Evolutionary conservation across 2,329 filamentous ascomycete species (phyloP), one percentile per base, ranked within the genome.

Genomic region (Amphichorda felina): DNA sequence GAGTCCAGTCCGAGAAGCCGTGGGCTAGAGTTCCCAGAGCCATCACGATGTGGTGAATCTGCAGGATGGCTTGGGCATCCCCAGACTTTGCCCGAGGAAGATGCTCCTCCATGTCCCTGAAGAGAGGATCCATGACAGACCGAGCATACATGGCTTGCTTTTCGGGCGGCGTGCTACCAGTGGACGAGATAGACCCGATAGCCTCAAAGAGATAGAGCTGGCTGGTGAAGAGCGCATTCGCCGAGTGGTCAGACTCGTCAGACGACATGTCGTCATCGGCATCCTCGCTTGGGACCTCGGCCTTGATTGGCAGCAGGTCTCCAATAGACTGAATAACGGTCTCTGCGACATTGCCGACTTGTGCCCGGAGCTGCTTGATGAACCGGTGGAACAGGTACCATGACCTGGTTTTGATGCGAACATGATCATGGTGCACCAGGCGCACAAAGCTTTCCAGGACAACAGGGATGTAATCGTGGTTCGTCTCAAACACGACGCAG

Each of bases 321-420:
- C 77, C 75, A 43, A 98, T 80, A 26, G 89, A 89, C 50, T 87
- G 79, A 37, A 98, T 93, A 34, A 98, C 80, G 1, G 81, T 89
- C 55, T 94, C 82, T 1, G 89, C 87, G 22, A 94, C 82, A 50
- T 91, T 86, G 36, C 86, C 87, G 31, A 98, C 75, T 49, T 93
- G 81, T 5, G 72, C 67, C 39, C 88, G 75, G 22, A 98, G 68
- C 46, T 91, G 85, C 61, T 89, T 94, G 40, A 94, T 83, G 42
- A 95, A 81, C 18, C 88, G 82, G 48, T 88, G 82, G 63, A 98
- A 95, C 2, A 98, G 73, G 56, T 96, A 98, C 91, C 91, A 98
- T 1, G 91, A 94, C 40, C 91, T 77, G 6, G 82, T 82, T 49
- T 86, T 84, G 43, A 98, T 82, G 48, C 87, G 85, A 41, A 85